Percentiles rank a stretch among this genome's conserved stretches.
Conservation (phyloP, 352 stramenopile genomes). For the Phytopythium sindhum region DNA sequence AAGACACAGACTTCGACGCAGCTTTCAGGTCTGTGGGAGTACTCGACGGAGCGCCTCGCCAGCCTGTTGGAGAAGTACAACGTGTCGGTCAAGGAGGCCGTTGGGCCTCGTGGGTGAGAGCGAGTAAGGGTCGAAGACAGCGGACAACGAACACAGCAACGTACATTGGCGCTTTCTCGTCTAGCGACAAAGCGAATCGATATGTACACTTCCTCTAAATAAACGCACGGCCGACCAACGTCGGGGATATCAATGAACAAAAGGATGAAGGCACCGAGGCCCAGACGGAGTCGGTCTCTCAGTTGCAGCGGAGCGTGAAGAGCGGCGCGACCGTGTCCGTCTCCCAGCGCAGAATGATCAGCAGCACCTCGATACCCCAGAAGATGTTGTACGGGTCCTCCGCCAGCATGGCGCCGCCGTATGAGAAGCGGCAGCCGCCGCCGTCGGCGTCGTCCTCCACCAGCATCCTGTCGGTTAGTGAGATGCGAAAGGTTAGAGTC, state of each 20-base stretch:
- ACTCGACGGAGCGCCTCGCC: constrained; percentile 53
- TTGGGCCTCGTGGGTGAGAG: neutral
- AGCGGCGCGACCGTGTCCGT: constrained; percentile 36
- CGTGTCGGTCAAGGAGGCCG: constrained; percentile 30
- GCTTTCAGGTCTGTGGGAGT: constrained; percentile 28
- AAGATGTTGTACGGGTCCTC: constrained; percentile 38
- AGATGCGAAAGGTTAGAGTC: neutral
- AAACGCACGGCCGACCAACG: neutral
- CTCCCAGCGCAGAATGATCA: constrained; percentile 42
- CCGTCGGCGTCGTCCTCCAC: constrained; percentile 32
- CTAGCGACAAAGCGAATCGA: neutral
- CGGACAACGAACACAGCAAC: neutral
- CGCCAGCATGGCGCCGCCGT: constrained; percentile 27
- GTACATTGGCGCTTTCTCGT: neutral
- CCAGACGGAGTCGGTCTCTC: neutral
- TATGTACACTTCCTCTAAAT: constrained; percentile 5
- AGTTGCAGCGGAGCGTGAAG: constrained; percentile 38
- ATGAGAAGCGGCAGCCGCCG: constrained; percentile 31
- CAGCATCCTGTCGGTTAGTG: constrained; percentile 20
- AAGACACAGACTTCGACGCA: constrained; percentile 3
- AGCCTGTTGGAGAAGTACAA: constrained; percentile 70
- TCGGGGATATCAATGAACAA: neutral
- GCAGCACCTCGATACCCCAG: constrained; percentile 51
- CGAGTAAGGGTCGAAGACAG: neutral
- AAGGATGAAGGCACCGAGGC: neutral